A percentile compares a stretch with the other conserved stretches of the same genome.
Conservation (phyloP, 352 stramenopile species). For the Phytophthora chlamydospora region DNA sequence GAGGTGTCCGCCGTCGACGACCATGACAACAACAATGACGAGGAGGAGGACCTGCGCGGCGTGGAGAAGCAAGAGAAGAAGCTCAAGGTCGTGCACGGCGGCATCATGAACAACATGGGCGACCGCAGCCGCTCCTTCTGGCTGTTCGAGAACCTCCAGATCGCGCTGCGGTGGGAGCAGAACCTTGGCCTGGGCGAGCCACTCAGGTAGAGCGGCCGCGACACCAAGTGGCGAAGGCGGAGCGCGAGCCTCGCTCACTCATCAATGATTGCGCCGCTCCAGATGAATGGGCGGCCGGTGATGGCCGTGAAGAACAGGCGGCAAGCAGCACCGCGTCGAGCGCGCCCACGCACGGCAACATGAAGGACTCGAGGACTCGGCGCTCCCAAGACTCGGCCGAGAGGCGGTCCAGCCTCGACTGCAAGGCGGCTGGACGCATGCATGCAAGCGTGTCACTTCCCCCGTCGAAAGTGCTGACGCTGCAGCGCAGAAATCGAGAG, state of each 20-base stretch:
- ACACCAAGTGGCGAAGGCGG: not conserved
- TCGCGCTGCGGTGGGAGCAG: conserved; percentile 57
- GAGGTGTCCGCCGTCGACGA: conserved; percentile 25
- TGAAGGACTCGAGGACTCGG: conserved; percentile 1
- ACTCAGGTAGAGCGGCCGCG: conserved; percentile 27
- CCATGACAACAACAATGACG: conserved; percentile 24
- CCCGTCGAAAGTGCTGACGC: conserved; percentile 13
- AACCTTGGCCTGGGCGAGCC: conserved; percentile 50
- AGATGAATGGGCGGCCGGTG: conserved; percentile 18
- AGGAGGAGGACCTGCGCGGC: conserved; percentile 18
- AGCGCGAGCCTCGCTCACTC: conserved; percentile 16
- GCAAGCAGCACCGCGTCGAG: conserved; percentile 9
- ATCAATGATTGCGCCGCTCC: conserved; percentile 19
- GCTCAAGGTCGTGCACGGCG: conserved; percentile 52
- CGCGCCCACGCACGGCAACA: conserved; percentile 8
- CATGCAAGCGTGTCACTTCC: conserved; percentile 12
- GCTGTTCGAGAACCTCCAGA: conserved; percentile 63
- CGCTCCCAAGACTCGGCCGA: not conserved
- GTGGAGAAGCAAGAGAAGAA: conserved; percentile 22
- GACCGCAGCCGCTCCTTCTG: conserved; percentile 61
- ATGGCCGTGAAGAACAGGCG: not conserved
- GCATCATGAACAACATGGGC: conserved; percentile 69
- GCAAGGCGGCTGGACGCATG: conserved; percentile 6
- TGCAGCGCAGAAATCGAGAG: conserved; percentile 5
- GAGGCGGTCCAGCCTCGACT: conserved; percentile 1